Percentiles rank a stretch among this genome's conserved stretches.
Conservation (phyloP, 257 asterid species). For the Penstemon davidsonii region DNA sequence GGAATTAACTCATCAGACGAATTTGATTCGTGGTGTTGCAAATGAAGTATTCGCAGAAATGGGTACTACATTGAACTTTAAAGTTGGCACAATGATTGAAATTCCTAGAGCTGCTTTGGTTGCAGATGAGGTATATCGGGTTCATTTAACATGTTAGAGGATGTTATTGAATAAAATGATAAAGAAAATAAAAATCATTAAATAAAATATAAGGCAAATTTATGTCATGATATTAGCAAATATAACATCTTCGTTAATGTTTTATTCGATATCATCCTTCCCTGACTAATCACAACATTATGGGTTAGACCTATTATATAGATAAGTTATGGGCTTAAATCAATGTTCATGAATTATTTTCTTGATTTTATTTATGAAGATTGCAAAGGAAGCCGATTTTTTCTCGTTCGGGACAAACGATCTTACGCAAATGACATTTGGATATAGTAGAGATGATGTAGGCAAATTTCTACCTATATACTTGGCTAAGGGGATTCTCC, state of each 20-base stretch:
- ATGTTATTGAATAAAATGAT: too few species aligned
- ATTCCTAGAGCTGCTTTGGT: conserved; percentile 94
- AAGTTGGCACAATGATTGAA: conserved; percentile 98
- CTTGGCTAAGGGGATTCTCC: conserved; percentile 87
- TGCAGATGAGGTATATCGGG: conserved; percentile 80
- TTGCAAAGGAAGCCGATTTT: conserved; percentile 95
- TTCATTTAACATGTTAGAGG: too few species aligned
- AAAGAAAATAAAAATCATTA: too few species aligned
- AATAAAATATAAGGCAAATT: too few species aligned
- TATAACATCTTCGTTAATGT: too few species aligned
- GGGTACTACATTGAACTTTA: conserved; percentile 67
- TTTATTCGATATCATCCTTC: not conserved
- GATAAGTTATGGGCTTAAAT: too few species aligned
- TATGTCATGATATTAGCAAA: too few species aligned
- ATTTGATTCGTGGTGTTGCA: conserved; percentile 69
- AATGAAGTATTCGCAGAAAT: conserved; percentile 69
- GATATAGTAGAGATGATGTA: conserved; percentile 94
- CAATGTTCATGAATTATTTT: too few species aligned
- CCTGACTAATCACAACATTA: too few species aligned
- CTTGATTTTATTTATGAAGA: conserved; percentile 37
- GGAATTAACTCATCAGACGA: conserved; percentile 84
- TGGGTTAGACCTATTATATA: too few species aligned
- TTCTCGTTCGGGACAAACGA: conserved; percentile 97
- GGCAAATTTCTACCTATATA: conserved; percentile 91
- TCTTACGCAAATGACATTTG: conserved; percentile 95